Evolutionary conservation across 139 green algal species (phyloP), one percentile per base, ranked within the genome.

Genomic region (Chlorella sorokiniana): DNA sequence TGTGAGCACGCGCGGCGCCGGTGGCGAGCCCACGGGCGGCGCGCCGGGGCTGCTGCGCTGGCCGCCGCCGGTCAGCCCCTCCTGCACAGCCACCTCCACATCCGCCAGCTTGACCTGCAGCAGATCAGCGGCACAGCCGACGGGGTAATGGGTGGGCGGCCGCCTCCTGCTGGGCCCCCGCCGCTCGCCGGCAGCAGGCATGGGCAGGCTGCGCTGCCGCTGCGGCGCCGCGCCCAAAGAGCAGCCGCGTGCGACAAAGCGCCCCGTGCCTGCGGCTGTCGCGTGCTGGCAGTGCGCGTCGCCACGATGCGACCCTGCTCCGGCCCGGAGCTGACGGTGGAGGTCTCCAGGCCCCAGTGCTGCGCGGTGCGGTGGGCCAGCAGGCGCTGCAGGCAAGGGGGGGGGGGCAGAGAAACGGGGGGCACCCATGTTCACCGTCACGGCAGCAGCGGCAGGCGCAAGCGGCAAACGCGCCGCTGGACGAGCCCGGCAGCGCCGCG

Each of bases 291-390:
- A 1, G 74, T 83, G 18, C 65, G 73, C 0, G 38, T 37, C 31
- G 84, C 87, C 25, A 88, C 22, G 38, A 91, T 89, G 33, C 77
- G 78, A 1, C 86, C 79, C 25, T 86, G 83, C 27, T 88, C 67
- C 16, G 85, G 76, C 2, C 87, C 87, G 0, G 88, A 78, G 27
- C 70, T 83, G n/a, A 89, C 40, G 25, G 86, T 90, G 1, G 71
- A 74, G 14, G 87, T 91, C n/a, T 87, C 85, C 44, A 91, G 79
- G 6, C 87, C 86, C 77, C 87, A 91, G 84, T 90, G 87, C 68
- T 91, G 87, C 0, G 87, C 86, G 33, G 81, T 85, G 44, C 86
- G 76, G 56, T 91, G 87, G 3, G 75, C 83, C 29, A 91, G 76
- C 68, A 91, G 65, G 14, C 87, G 69, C 76, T 89, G 85, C 81